A percentile compares a stretch with the other conserved stretches of the same genome.
Conservation (phyloP, 2,329 filamentous ascomycete species). For the Microascus cirrosus region DNA sequence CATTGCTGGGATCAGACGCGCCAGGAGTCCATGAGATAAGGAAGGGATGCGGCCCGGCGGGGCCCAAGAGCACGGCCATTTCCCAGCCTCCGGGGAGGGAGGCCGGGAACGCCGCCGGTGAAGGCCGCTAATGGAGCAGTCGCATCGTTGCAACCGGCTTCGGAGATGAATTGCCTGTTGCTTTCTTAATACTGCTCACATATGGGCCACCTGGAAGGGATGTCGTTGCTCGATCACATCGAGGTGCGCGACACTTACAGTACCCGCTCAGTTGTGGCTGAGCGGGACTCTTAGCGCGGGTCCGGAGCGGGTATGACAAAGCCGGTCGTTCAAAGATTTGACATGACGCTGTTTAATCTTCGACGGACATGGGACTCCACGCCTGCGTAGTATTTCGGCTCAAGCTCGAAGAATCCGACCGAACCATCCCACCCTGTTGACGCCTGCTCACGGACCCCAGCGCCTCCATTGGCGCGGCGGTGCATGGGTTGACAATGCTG, state of each 20-base stretch:
- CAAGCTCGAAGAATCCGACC: background rate
- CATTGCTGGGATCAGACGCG: too few relatives aligned
- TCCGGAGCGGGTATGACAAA: too few relatives aligned
- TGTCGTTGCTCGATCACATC: background rate
- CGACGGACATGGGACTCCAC: background rate
- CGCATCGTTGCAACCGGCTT: background rate
- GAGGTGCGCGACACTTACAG: background rate
- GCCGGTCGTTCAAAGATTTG: background rate
- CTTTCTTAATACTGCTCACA: background rate
- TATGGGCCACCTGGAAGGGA: too few relatives aligned
- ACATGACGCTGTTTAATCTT: background rate
- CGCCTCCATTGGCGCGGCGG: background rate
- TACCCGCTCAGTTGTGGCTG: background rate
- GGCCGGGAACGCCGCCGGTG: background rate
- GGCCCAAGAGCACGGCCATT: too few relatives aligned
- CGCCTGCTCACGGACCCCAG: background rate
- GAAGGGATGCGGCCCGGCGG: too few relatives aligned
- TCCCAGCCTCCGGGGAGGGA: background rate
- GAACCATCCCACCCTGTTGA: too few relatives aligned
- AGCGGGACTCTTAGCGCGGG: background rate
- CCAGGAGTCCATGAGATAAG: too few relatives aligned
- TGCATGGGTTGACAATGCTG: background rate
- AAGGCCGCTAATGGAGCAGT: background rate
- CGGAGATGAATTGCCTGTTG: background rate
- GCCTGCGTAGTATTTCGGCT: background rate